Evolutionary conservation across 2,329 filamentous ascomycete genomes (phyloP).

Genomic region (Herpotrichia juniperi): DNA sequence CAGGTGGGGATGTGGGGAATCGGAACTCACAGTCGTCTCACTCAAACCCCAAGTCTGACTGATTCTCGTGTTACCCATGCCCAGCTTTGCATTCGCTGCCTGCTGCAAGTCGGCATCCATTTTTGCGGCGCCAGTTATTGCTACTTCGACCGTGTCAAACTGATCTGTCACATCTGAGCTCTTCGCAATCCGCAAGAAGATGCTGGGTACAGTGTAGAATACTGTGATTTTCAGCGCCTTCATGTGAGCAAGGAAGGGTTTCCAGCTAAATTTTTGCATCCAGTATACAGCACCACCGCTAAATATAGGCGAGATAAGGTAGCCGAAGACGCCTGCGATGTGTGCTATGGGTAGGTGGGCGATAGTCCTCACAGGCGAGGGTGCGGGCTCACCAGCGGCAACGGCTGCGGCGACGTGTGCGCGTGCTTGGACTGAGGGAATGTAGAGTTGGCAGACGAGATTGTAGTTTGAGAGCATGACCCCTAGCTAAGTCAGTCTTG

Average conservation of each 20-base stretch:
- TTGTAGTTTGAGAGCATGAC: constrained; percentile 49
- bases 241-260: constrained; percentile 58
- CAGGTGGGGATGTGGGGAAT: background rate
- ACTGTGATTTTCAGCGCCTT: constrained; percentile 56
- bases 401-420: constrained; percentile 14
- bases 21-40: constrained; percentile 50
- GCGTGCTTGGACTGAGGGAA: constrained; percentile 20
- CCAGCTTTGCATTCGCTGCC: constrained; percentile 55
- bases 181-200: constrained; percentile 64
- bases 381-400: constrained; percentile 22
- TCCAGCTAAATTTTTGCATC: constrained; percentile 65
- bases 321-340: constrained; percentile 52
- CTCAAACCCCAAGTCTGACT: constrained; percentile 63
- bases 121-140: constrained; percentile 60
- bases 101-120: constrained; percentile 59
- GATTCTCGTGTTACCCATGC: constrained; percentile 47
- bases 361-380: constrained; percentile 42
- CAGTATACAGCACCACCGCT: constrained; percentile 55
- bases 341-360: constrained; percentile 53
- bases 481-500: constrained; percentile 9
- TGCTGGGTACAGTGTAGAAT: constrained; percentile 65
- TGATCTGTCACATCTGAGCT: constrained; percentile 60
- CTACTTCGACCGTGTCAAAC: constrained; percentile 55
- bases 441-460: constrained; percentile 41
- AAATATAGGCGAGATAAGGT: constrained; percentile 47